Percentiles rank a stretch among this genome's conserved stretches.
phyloP scores from a whole-genome alignment of 2,329 filamentous ascomycete species.

The Myriosclerotinia scirpicola region DNA sequence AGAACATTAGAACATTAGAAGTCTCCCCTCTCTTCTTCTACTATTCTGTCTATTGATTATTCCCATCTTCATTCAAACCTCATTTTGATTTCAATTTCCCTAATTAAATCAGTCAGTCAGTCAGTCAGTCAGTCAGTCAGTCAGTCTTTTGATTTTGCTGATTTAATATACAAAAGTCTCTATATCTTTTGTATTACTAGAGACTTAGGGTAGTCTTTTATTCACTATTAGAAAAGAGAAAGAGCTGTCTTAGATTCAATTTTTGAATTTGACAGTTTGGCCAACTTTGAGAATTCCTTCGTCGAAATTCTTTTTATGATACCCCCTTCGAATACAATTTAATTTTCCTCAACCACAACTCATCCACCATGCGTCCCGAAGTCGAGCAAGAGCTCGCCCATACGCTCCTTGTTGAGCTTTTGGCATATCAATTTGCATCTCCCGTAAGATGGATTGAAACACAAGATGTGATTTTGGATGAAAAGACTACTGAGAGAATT shows the following conservation, averaged over 20 bases:
- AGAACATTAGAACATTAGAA: conserved; percentile 8
- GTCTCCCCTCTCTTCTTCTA: not conserved
- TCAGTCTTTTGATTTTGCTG: not conserved
- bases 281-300: conserved; percentile 9
- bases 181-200: conserved; percentile 19
- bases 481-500: conserved; percentile 94
- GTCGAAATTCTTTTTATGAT: conserved; percentile 24
- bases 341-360: conserved; percentile 34
- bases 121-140: no score
- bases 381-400: conserved; percentile 99
- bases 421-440: conserved; percentile 98
- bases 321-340: conserved; percentile 26
- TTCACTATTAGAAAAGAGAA: conserved; percentile 4
- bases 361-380: conserved; percentile 84
- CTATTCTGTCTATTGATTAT: not conserved
- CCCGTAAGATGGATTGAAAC: conserved; percentile 99
- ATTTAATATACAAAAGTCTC: conserved; percentile 11
- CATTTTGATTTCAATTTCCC: conserved; percentile 17
- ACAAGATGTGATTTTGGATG: conserved; percentile 97
- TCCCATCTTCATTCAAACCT: not conserved
- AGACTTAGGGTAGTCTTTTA: conserved; percentile 14
- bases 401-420: conserved; percentile 95
- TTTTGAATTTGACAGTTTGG: conserved; percentile 10
- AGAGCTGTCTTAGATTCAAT: conserved; percentile 16
- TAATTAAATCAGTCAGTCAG: not conserved